phyloP scores from a whole-genome alignment of 1,284 basidiomycete species.

The Malassezia arunalokei region DNA sequence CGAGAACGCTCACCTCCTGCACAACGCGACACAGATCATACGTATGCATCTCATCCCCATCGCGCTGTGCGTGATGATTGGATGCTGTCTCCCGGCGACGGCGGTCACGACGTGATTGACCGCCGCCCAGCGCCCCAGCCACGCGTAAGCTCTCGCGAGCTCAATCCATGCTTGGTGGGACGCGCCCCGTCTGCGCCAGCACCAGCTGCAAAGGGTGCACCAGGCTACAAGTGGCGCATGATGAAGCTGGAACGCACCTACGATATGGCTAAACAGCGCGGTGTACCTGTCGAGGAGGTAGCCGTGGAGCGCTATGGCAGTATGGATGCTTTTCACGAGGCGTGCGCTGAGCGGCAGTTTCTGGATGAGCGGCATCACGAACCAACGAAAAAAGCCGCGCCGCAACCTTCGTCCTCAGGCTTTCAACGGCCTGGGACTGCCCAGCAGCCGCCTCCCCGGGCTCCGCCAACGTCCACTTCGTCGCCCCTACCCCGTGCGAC shows the following conservation, averaged over 20 bases:
- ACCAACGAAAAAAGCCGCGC: constrained; percentile 4
- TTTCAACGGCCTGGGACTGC: constrained; percentile 31
- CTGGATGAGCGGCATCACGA: constrained; percentile 55
- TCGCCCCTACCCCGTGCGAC: neutral
- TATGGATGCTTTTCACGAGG: constrained; percentile 72
- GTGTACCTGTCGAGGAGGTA: constrained; percentile 61
- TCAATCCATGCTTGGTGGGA: constrained; percentile 62
- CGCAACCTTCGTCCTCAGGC: neutral
- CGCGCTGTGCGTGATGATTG: constrained; percentile 66
- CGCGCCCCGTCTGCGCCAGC: neutral
- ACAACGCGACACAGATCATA: constrained; percentile 49
- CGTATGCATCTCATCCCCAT: constrained; percentile 48
- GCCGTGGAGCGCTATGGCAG: constrained; percentile 56
- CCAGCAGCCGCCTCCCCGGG: neutral
- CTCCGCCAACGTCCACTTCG: neutral
- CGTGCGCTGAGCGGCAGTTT: constrained; percentile 67
- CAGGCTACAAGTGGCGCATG: constrained; percentile 93
- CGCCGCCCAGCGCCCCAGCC: neutral
- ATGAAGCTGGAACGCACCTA: constrained; percentile 81
- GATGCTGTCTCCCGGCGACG: constrained; percentile 60
- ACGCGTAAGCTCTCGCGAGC: constrained; percentile 53
- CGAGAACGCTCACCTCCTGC: too few relatives aligned
- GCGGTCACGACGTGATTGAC: neutral
- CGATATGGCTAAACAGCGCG: constrained; percentile 75
- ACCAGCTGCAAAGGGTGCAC: constrained; percentile 53